Base-by-base conservation (phyloP, 1,284 basidiomycete genomes). In the Malassezia cuniculi region DNA sequence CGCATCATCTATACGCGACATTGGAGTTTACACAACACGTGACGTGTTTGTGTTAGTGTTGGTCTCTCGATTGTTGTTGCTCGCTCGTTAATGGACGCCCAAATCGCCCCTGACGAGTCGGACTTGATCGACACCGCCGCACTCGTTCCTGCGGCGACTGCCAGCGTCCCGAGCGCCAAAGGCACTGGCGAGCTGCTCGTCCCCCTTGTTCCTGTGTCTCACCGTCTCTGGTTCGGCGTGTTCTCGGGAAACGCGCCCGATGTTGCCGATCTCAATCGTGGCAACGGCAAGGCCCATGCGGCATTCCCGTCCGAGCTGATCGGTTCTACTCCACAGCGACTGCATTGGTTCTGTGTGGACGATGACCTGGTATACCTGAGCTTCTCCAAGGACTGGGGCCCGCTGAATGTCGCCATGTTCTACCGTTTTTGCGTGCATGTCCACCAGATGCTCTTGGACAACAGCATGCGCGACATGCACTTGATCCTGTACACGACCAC, bases 311-410 rank as follows among this genome's bases (percentile, higher is more conserved):
- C 37, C 20, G 41, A 48, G 22, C 36, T 43, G 3, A 22, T 12
- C 24, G 41, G 41, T 20, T 49, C 46, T n/a, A 48, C 46, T 9
- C 52, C 53, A 0, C 5, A 21, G 1, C 40, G 45, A 8, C 21
- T 60, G 31, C 56, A 63, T 30, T 64, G 61, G 61, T 55, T 64
- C 51, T 55, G 50, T 44, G 78, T 90, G 70, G 85, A 95, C 70
- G 80, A 89, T 70, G 80, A 86, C 51, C 76, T 95, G 36, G 75
- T 80, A 50, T 97, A 97, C 72, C 77, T 87, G 42, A 82, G 82
- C 24, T 97, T 97, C 75, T 63, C 54, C 31, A 55, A 60, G 32
- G 64, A 66, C 40, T 66, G 64, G 79, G 90, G 90, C 8, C 90
- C 93, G 12, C 49, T 69, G 34, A 66, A 68, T 36, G 50, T 61